Base-by-base conservation (phyloP, 179 eudicot species). In the Corrigiola litoralis region DNA sequence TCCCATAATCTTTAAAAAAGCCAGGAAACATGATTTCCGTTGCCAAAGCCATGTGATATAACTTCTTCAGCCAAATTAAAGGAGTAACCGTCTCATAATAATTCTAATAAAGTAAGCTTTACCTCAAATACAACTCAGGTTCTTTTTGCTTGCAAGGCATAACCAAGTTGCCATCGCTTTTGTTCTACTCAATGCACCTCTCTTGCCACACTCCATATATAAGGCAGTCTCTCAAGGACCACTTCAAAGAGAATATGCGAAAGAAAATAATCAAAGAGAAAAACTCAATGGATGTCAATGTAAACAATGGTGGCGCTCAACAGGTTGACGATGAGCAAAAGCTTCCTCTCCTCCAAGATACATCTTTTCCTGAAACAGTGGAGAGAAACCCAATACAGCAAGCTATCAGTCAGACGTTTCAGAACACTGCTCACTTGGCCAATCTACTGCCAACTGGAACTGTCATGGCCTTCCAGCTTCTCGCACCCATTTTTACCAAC, bases 371-470 rank as follows among this genome's bases (percentile, higher is more conserved):
- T 0, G 73, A 72, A 48, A 34, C 73, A 28, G 33, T 33, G 8
- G 66, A 78, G 58, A 85, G 87, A 72, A 84, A 80, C 61, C 79
- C 70, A 0, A 55, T 84, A 44, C 95, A 87, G 36, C 73, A 66
- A 68, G 95, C 92, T 17, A 87, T 87, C 23, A 85, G 87, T 73
- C 87, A 82, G 60, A 87, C 90, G 12, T 84, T 90, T 47, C 72
- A 78, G 64, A 84, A 95, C 87, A 90, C 95, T 0, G 87, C 92
- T 9, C 87, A 90, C 49, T 71, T 87, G 23, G 89, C 97, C 46
- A 92, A 92, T 23, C 83, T 85, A 20, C 74, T 90, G 20, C 97
- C 96, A n/a, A 92, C 96, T 2, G 95, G 95, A 24, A 63, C 97
- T 0, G 90, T 85, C 29, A 84, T 92, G 46, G 84, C 87, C 34